These are phyloP conservation scores for Scenedesmus sp. DNA, from an alignment of 163 green algal species.

Conservation along the genomic window DNA sequence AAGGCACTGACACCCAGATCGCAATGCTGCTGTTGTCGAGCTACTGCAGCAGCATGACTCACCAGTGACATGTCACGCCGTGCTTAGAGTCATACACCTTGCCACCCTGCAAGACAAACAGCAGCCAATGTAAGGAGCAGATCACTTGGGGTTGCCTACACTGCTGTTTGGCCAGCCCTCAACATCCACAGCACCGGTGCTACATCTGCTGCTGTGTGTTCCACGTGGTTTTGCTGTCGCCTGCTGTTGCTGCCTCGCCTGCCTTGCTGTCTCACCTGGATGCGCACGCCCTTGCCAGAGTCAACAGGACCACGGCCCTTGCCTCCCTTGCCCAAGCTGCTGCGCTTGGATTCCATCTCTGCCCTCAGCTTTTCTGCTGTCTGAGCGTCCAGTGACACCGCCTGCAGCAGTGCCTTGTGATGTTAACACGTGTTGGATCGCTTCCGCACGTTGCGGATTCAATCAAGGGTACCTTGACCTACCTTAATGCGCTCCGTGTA, in stretches of 20 bases:
- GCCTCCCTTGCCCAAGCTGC: constrained; percentile 15
- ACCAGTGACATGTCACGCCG: constrained; percentile 89
- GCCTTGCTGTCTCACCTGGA: constrained; percentile 50
- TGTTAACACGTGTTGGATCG: not conserved
- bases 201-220: not conserved
- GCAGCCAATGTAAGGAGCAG: not conserved
- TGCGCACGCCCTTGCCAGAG: constrained; percentile 65
- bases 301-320: constrained; percentile 59
- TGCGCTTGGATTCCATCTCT: constrained; percentile 42
- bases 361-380: constrained; percentile 46
- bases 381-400: constrained; percentile 32
- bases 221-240: not conserved
- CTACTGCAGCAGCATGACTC: not conserved
- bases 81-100: constrained; percentile 82
- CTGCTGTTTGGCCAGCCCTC: not conserved
- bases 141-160: not conserved
- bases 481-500: constrained; percentile 52
- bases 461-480: not conserved
- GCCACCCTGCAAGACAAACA: constrained; percentile 70
- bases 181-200: not conserved
- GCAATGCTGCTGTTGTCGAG: not conserved
- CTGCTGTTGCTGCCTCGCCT: not conserved
- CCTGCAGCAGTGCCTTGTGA: not conserved
- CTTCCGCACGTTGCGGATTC: too few relatives aligned
- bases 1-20: not conserved